Conservation (phyloP, 208 protist species). For the Trypanosoma avium region DNA sequence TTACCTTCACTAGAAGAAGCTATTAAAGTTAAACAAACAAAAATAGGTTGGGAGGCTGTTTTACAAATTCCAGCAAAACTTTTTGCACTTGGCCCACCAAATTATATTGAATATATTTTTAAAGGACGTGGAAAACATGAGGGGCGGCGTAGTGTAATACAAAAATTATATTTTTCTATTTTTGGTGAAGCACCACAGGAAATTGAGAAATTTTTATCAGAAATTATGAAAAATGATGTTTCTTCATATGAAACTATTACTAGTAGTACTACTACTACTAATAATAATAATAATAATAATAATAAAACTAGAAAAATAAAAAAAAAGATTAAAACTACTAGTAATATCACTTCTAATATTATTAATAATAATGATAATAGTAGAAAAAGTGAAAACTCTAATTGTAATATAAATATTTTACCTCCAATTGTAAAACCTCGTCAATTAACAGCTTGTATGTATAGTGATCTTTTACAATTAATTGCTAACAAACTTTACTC, state of each 20-base stretch:
- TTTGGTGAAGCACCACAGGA: background rate
- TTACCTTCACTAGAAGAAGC: constrained; percentile 19
- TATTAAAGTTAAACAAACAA: background rate
- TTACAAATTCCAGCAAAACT: constrained; percentile 18
- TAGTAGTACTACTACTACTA: background rate
- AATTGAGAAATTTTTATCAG: constrained; percentile 1
- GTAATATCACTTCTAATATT: background rate
- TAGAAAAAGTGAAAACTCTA: no score
- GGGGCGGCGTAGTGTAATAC: constrained; percentile 15
- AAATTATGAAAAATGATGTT: background rate
- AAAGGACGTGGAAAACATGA: constrained; percentile 19
- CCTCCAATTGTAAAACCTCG: background rate
- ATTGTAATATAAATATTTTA: no score
- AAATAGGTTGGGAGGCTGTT: constrained; percentile 2
- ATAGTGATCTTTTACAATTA: constrained; percentile 10
- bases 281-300: background rate
- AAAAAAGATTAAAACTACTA: background rate
- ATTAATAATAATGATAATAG: no score
- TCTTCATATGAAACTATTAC: background rate
- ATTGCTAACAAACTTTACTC: constrained; percentile 2
- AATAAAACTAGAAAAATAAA: background rate
- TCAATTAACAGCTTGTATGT: constrained; percentile 3
- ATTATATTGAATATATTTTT: constrained; percentile 15
- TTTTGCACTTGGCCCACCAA: constrained; percentile 16
- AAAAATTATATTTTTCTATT: constrained; percentile 11